Conservation (phyloP, 352 stramenopile species). For the Globisporangium radiosum region DNA sequence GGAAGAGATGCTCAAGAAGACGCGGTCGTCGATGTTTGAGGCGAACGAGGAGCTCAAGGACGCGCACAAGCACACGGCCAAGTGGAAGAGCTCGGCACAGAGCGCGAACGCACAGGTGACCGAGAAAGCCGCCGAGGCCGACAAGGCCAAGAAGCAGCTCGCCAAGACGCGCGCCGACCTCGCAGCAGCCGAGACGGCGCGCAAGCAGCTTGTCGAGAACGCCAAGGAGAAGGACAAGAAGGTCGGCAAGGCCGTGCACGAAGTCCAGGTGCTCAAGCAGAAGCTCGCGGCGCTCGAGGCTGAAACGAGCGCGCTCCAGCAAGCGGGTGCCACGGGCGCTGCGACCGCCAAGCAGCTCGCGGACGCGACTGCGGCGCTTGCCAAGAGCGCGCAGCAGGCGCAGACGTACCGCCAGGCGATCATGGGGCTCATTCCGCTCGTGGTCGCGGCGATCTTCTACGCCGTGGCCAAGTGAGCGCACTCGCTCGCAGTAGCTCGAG, state of each 20-base stretch:
- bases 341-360: slow-evolving; percentile 31
- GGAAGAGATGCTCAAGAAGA: slow-evolving; percentile 69
- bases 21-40: slow-evolving; percentile 51
- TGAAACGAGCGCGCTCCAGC: slow-evolving; percentile 15
- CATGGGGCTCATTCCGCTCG: slow-evolving; percentile 41
- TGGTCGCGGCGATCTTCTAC: slow-evolving; percentile 49
- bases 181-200: slow-evolving; percentile 29
- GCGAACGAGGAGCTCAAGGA: slow-evolving; percentile 76
- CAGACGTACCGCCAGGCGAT: slow-evolving; percentile 55
- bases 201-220: slow-evolving; percentile 42
- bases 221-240: slow-evolving; percentile 71
- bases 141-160: slow-evolving; percentile 62
- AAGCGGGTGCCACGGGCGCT: slow-evolving; percentile 16
- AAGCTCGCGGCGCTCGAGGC: slow-evolving; percentile 23
- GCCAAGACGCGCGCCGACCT: slow-evolving; percentile 42
- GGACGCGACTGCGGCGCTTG: slow-evolving; percentile 32
- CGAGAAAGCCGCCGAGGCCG: slow-evolving; percentile 60
- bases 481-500: too few relatives aligned
- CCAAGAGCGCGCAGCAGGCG: slow-evolving; percentile 39
- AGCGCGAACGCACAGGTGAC: slow-evolving; percentile 49
- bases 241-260: slow-evolving; percentile 46
- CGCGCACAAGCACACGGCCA: slow-evolving; percentile 47
- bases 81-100: slow-evolving; percentile 71
- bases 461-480: slow-evolving; percentile 34
- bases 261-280: slow-evolving; percentile 43